Base-by-base conservation (phyloP, 306 rosid genomes). In the Rosa multiflora region DNA sequence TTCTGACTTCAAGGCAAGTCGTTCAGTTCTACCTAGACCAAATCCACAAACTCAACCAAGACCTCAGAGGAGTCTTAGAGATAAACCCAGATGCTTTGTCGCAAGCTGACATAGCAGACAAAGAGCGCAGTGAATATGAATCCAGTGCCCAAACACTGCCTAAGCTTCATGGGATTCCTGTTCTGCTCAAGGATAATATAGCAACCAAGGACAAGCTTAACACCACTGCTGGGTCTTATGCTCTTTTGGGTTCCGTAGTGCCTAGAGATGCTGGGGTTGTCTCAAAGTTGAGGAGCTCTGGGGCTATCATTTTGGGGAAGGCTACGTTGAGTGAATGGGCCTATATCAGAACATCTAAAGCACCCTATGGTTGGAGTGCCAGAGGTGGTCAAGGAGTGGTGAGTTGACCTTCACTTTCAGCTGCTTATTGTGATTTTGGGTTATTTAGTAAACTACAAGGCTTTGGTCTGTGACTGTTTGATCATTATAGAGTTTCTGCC, bases 271-370 rank as follows among this genome's bases (percentile, higher is more conserved):
- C 95, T 6, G 91, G 89, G 4, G 95, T 90, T 0, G 91, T 87
- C 56, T 11, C 76, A 4, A 88, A 58, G 88, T 69, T 92, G 76
- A 92, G 95, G 77, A 73, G 79, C 75, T 88, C 88, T 37, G 97
- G 97, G 6, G 97, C 97, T 12, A 71, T 92, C 76, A 87, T 92
- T 3, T 62, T 92, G 29, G 97, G 97, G 29, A 92, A 87, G 76
- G 90, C 93, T 14, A 90, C 69, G 15, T 44, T 92, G 53, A 83
- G 86, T 17, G 92, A 92, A 83, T 90, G 97, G 97, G 55, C 90
- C n/a, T 0, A 82, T 67, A 40, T 6, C 13, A 83, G 92, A 72
- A 68, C 88, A 0, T 1, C 0, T 42, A 9, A 0, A 0, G 77
- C 77, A 14, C 90, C 89, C 0, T 39, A 20, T 75, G 95, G 93